These are phyloP conservation scores for Sclerotinia nivalis DNA, from an alignment of 2,329 filamentous ascomycete species.

Conservation along the genomic window DNA sequence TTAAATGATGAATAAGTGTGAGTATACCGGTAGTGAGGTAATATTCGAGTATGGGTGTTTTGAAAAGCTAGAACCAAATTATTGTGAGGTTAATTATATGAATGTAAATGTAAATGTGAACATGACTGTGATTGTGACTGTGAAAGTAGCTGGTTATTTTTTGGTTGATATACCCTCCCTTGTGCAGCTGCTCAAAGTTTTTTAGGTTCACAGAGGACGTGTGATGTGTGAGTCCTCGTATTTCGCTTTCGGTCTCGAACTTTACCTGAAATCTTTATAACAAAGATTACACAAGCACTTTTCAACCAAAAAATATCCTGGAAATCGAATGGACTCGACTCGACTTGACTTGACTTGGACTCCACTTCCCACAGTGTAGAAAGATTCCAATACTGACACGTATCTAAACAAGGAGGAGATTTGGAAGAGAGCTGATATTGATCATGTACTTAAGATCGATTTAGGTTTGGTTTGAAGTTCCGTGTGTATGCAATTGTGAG, in stretches of 20 bases:
- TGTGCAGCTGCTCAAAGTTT: not conserved
- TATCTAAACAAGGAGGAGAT: not conserved
- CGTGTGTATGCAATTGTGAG: not conserved
- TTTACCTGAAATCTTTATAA: not conserved
- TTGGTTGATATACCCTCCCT: not conserved
- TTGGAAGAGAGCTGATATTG: not conserved
- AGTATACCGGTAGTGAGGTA: not conserved
- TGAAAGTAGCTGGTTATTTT: not conserved
- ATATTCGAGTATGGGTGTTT: not conserved
- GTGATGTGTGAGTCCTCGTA: conserved; percentile 6
- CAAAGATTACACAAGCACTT: not conserved
- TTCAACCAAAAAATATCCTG: not conserved
- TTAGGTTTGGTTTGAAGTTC: conserved; percentile 1
- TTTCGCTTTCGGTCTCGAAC: not conserved
- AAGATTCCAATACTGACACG: not conserved
- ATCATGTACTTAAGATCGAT: not conserved
- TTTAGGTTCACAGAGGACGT: not conserved
- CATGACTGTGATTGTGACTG: not conserved
- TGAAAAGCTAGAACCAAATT: not conserved
- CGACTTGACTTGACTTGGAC: not conserved
- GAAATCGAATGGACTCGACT: not conserved
- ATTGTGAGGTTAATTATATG: not conserved
- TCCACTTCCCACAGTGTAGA: not conserved
- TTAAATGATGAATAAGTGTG: not conserved
- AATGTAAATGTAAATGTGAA: not conserved